Evolutionary conservation across 352 stramenopile species (phyloP).

Genomic region (Hyaloperonospora brassicae): DNA sequence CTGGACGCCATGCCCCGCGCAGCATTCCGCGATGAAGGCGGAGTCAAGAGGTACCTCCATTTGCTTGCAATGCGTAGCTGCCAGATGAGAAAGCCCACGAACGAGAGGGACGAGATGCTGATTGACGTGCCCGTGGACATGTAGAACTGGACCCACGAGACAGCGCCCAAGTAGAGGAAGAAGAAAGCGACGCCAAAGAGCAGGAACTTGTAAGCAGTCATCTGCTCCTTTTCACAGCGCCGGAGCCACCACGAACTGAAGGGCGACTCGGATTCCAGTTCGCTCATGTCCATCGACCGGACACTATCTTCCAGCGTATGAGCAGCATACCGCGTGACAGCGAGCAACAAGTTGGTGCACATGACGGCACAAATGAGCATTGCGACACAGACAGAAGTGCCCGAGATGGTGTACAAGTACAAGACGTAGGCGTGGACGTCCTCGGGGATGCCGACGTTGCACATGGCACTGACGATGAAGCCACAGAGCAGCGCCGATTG

Average conservation of each 20-base stretch:
- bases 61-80: conserved; percentile 65
- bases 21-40: conserved; percentile 20
- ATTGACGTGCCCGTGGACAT: conserved; percentile 31
- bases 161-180: conserved; percentile 52
- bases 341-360: conserved; percentile 57
- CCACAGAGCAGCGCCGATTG: conserved; percentile 55
- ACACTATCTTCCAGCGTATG: conserved; percentile 51
- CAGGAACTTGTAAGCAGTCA: conserved; percentile 68
- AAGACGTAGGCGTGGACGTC: conserved; percentile 27
- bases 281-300: conserved; percentile 31
- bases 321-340: conserved; percentile 54
- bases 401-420: conserved; percentile 39
- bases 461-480: conserved; percentile 66
- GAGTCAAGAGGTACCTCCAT: conserved; percentile 64
- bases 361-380: conserved; percentile 58
- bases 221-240: conserved; percentile 59
- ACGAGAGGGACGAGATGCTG: conserved; percentile 41
- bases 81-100: conserved; percentile 47
- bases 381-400: conserved; percentile 43
- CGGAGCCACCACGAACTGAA: conserved; percentile 65
- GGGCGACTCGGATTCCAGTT: conserved; percentile 46
- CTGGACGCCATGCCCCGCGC: conserved; percentile 5
- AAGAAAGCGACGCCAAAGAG: conserved; percentile 56
- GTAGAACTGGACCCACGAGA: conserved; percentile 71
- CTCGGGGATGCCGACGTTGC: conserved; percentile 42